Evolutionary conservation across 2,329 filamentous ascomycete species (phyloP).

Genomic region (Claviceps citrina): DNA sequence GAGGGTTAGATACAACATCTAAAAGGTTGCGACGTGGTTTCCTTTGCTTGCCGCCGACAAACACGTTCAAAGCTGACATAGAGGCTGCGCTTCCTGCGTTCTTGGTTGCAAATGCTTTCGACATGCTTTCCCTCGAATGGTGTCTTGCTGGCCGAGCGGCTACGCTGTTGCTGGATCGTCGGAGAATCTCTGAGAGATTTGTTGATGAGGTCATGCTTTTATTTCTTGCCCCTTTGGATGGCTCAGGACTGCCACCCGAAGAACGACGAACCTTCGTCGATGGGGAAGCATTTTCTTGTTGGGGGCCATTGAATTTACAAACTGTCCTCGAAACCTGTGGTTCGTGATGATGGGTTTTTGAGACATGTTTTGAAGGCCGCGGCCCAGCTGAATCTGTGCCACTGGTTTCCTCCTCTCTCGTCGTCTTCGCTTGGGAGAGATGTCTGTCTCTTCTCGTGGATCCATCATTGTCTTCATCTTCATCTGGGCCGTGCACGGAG

Average conservation of each 20-base stretch:
- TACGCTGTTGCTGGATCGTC: neutral
- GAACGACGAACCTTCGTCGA: too few relatives aligned
- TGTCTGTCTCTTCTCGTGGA: neutral
- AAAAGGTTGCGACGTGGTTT: conserved; percentile 22
- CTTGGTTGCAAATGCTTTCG: neutral
- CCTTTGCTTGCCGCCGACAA: conserved; percentile 25
- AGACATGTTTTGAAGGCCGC: neutral
- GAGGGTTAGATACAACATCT: conserved; percentile 26
- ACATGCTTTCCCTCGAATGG: neutral
- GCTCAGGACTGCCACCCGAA: neutral
- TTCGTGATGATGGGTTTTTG: neutral
- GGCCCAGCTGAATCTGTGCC: neutral
- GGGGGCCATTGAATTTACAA: neutral
- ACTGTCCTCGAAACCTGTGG: neutral
- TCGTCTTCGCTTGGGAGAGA: neutral
- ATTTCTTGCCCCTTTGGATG: neutral
- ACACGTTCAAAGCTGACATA: conserved; percentile 25
- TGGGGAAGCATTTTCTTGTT: neutral
- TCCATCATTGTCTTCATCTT: conserved; percentile 1
- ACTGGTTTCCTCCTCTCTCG: neutral
- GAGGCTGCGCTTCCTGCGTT: neutral
- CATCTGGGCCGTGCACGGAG: neutral
- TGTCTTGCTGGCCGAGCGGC: neutral
- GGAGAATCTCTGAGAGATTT: neutral
- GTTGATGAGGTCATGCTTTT: neutral